Evolutionary conservation across 2,329 filamentous ascomycete genomes (phyloP), one percentile per base, ranked within the genome.

Genomic region (Nothopassalora personata): DNA sequence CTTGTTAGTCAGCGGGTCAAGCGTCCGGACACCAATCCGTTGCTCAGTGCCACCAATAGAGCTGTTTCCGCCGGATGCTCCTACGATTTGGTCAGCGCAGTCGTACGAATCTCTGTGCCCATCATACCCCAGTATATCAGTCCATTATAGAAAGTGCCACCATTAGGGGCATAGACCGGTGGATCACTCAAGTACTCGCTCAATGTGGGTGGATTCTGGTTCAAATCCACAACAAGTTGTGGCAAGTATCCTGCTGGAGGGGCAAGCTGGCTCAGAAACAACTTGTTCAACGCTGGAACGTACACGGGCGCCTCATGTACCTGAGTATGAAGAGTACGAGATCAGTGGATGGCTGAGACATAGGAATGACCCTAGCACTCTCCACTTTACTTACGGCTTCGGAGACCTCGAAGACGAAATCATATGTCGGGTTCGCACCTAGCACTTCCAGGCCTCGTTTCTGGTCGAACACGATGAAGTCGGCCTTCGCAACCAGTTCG

Each of bases 221-320:
- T 78, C 53, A 81, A 70, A 64, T 77, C 69, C 18, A 77, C 64
- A 18, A 46, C 43, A 46, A 46, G 43, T 15, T 46, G 43, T n/a
- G 43, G 43, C 19, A 46, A 46, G 19, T 46, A 46, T 8, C 43
- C 43, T 15, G 43, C 43, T 23, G 43, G 43, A 8, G 43, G 43
- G 9, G 43, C 43, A 46, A 46, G 43, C 15, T 46, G 43, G 19
- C 43, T 46, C 15, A 46, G n/a, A 5, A 46, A 46, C 43, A 46
- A 15, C 43, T 46, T 46, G 61, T 77, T 76, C 48, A 73, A 69
- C 5, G 68, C 67, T 5, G 74, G 70, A 1, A 76, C 71, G 48
- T 75, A 78, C n/a, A 77, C 74, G 0, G 76, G 76, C 5, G 74
- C 76, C 68, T 78, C 76, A 59, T 78, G 76, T 15, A 76, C 23